Percentiles rank a stretch among this genome's conserved stretches.
Evolutionary conservation across 2,329 filamentous ascomycete species (phyloP).

Genomic region (Trichoderma arundinaceum): DNA sequence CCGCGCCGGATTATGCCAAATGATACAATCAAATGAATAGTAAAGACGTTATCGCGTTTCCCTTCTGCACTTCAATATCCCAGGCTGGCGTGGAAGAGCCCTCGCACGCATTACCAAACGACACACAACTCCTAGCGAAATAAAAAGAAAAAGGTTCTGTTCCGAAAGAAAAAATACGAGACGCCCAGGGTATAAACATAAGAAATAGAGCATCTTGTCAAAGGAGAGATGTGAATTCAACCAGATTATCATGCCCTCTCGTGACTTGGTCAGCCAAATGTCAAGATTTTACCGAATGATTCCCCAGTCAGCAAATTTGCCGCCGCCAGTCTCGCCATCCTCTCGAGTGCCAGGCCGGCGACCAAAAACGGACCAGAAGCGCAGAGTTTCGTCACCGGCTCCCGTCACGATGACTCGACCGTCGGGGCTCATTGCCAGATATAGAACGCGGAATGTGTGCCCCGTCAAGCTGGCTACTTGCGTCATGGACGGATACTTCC

Average conservation of each 20-base stretch:
- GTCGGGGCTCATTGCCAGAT: slow-evolving; percentile 96
- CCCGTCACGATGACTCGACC: slow-evolving; percentile 93
- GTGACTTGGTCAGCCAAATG: slow-evolving; percentile 4
- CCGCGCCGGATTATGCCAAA: slow-evolving; percentile 42
- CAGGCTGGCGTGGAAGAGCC: slow-evolving; percentile 11
- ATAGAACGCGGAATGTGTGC: slow-evolving; percentile 94
- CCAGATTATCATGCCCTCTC: slow-evolving; percentile 11
- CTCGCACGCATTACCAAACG: slow-evolving; percentile 13
- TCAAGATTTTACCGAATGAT: slow-evolving; percentile 68
- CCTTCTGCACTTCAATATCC: slow-evolving; percentile 16
- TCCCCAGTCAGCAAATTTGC: slow-evolving; percentile 77
- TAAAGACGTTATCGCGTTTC: slow-evolving; percentile 24
- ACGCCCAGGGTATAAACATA: slow-evolving; percentile 28
- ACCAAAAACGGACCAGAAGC: slow-evolving; percentile 97
- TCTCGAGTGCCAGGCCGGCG: slow-evolving; percentile 75
- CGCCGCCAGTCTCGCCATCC: slow-evolving; percentile 64
- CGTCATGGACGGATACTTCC: slow-evolving; percentile 99
- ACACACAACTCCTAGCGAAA: slow-evolving; percentile 25
- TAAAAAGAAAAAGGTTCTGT: neutral
- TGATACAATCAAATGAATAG: slow-evolving; percentile 35
- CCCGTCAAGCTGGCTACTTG: slow-evolving; percentile 95
- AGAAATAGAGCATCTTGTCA: slow-evolving; percentile 18
- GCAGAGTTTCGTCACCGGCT: slow-evolving; percentile 91
- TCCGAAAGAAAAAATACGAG: slow-evolving; percentile 11
- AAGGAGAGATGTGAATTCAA: slow-evolving; percentile 26